These are phyloP conservation scores for Abrus precatorius DNA, from an alignment of 306 rosid species.

Conservation along the genomic window DNA sequence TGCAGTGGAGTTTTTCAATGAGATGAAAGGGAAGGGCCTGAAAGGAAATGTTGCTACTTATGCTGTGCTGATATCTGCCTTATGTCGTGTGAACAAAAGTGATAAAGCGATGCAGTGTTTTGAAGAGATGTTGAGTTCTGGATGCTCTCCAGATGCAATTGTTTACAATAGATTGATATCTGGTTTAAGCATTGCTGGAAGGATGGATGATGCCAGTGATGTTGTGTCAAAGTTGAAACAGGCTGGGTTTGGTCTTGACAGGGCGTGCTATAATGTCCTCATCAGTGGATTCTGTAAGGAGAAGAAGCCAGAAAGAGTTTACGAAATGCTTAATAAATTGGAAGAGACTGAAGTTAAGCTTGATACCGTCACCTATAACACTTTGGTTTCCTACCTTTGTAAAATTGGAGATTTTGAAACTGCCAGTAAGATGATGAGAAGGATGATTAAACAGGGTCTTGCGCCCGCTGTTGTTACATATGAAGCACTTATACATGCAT, in stretches of 20 bases:
- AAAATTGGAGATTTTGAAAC: conserved; percentile 63
- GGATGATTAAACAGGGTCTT: conserved; percentile 67
- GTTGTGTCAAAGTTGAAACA: conserved; percentile 73
- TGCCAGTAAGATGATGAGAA: conserved; percentile 59
- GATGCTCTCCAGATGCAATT: conserved; percentile 70
- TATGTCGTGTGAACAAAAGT: conserved; percentile 75
- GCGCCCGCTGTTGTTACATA: conserved; percentile 72
- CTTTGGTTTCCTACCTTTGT: conserved; percentile 68
- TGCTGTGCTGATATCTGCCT: conserved; percentile 68
- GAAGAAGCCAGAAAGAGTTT: conserved; percentile 65
- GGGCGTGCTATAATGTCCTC: conserved; percentile 67
- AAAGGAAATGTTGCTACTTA: conserved; percentile 70
- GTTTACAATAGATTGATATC: conserved; percentile 74
- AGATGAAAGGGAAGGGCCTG: conserved; percentile 67
- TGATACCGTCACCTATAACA: conserved; percentile 79
- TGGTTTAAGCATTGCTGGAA: conserved; percentile 81
- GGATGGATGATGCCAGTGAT: conserved; percentile 77
- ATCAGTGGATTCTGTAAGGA: conserved; percentile 76
- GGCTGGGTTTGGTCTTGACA: conserved; percentile 73
- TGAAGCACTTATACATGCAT: conserved; percentile 79
- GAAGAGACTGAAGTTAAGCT: conserved; percentile 69
- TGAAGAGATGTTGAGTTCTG: conserved; percentile 65
- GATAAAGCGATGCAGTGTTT: conserved; percentile 72
- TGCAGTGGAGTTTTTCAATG: conserved; percentile 71
- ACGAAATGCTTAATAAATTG: conserved; percentile 72